phyloP scores from a whole-genome alignment of 1,284 basidiomycete genomes.

The Heterobasidion irregulare region DNA sequence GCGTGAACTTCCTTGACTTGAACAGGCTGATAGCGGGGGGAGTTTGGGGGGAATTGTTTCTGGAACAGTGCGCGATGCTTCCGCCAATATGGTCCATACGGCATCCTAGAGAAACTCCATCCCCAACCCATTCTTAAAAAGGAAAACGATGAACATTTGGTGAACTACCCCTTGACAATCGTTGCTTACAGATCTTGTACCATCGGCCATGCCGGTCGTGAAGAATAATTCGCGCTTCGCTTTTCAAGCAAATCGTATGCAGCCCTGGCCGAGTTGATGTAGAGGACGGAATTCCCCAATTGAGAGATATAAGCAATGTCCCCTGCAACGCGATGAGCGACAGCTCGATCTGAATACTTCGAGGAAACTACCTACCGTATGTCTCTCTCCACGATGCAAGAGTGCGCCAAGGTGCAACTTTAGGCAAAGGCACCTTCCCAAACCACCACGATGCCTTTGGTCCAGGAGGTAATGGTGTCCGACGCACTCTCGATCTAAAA shows the following conservation, averaged over 20 bases:
- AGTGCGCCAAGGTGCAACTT: too few relatives aligned
- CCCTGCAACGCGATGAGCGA: slow-evolving; percentile 17
- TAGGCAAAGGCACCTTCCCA: too few relatives aligned
- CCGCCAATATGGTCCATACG: background rate
- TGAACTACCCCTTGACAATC: background rate
- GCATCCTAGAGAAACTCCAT: background rate
- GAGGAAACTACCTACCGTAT: background rate
- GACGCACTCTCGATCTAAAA: too few relatives aligned
- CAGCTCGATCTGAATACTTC: too few relatives aligned
- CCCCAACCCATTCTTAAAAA: background rate
- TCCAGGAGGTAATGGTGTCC: too few relatives aligned
- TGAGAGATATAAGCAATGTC: slow-evolving; percentile 37
- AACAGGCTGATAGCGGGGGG: background rate
- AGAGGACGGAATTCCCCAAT: slow-evolving; percentile 37
- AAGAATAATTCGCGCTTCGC: slow-evolving; percentile 23
- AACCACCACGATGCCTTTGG: too few relatives aligned
- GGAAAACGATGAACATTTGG: background rate
- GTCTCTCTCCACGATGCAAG: background rate
- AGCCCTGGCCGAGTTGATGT: slow-evolving; percentile 35
- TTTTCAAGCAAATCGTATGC: slow-evolving; percentile 37
- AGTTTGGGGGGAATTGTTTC: background rate
- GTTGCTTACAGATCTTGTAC: slow-evolving; percentile 31
- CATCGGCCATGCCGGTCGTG: slow-evolving; percentile 32
- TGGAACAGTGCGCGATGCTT: background rate
- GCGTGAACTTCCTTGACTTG: background rate